Conservation (phyloP, 768 basidiomycete genomes). For the Collybia nuda region DNA sequence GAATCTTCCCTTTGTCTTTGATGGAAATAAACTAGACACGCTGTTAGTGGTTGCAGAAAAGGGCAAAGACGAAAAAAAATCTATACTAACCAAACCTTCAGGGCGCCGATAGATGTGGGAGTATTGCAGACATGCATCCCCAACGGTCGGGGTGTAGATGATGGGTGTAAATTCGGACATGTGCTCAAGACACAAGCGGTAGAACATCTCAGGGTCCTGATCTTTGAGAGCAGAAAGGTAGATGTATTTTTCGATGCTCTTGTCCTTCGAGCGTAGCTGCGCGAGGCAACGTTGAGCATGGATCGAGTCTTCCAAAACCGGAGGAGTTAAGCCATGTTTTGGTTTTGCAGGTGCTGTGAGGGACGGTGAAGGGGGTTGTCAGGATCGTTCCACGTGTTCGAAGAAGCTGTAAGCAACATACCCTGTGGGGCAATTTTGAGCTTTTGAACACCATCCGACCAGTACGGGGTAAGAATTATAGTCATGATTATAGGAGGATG, state of each 20-base stretch:
- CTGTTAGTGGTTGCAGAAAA: slow-evolving; percentile 12
- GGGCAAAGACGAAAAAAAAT: slow-evolving; percentile 1
- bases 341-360: slow-evolving; percentile 39
- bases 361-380: slow-evolving; percentile 6
- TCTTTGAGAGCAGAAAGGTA: slow-evolving; percentile 77
- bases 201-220: slow-evolving; percentile 75
- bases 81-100: slow-evolving; percentile 61
- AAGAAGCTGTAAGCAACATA: slow-evolving; percentile 28
- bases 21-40: slow-evolving; percentile 66
- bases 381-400: slow-evolving; percentile 4
- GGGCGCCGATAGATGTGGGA: slow-evolving; percentile 75
- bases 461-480: slow-evolving; percentile 69
- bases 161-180: slow-evolving; percentile 75
- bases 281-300: slow-evolving; percentile 60
- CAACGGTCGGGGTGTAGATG: slow-evolving; percentile 92
- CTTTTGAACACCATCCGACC: slow-evolving; percentile 68
- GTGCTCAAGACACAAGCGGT: slow-evolving; percentile 68
- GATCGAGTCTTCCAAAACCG: slow-evolving; percentile 47
- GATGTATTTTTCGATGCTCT: slow-evolving; percentile 80
- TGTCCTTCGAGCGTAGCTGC: slow-evolving; percentile 77
- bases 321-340: slow-evolving; percentile 60
- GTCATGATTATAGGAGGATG: slow-evolving; percentile 40
- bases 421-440: slow-evolving; percentile 61
- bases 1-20: slow-evolving; percentile 81
- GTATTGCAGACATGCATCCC: slow-evolving; percentile 86